These are phyloP conservation scores for Ampelocalamus luodianensis DNA, from an alignment of 176 grass and related monocot species.

Conservation along the genomic window DNA sequence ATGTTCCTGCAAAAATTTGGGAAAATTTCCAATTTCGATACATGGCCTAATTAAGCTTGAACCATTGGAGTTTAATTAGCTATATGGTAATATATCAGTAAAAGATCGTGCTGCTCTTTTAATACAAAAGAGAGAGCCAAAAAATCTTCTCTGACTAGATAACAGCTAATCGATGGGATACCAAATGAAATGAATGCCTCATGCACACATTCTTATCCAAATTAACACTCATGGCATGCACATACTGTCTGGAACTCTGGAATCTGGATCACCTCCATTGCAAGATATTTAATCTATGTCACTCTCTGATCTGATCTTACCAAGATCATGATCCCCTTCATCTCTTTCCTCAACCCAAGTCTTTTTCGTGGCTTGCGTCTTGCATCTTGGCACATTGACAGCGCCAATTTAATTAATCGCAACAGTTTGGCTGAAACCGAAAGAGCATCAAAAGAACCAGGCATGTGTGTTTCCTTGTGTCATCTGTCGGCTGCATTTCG, in stretches of 20 bases:
- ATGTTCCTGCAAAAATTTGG: too few relatives aligned
- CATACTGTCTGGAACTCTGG: background rate
- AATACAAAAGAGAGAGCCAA: background rate
- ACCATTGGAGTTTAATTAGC: background rate
- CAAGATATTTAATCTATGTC: background rate
- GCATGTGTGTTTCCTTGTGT: background rate
- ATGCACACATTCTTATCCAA: background rate
- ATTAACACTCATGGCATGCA: background rate
- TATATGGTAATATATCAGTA: background rate
- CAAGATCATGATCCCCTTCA: background rate
- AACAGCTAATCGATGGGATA: background rate
- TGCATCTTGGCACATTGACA: background rate
- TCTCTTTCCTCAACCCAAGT: background rate
- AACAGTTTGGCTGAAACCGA: slow-evolving; percentile 8
- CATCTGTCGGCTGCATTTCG: background rate
- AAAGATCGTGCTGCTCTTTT: background rate
- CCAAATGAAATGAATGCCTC: background rate
- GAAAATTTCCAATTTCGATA: too few relatives aligned
- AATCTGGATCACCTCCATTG: background rate
- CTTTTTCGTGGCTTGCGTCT: background rate
- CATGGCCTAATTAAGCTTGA: background rate
- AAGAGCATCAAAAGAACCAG: background rate
- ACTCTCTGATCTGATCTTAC: background rate
- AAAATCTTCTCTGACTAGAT: background rate
- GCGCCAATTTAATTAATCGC: background rate